Evolutionary conservation across 2,329 filamentous ascomycete species (phyloP), one percentile per base, ranked within the genome.

Genomic region (Pseudonectria foliicola): DNA sequence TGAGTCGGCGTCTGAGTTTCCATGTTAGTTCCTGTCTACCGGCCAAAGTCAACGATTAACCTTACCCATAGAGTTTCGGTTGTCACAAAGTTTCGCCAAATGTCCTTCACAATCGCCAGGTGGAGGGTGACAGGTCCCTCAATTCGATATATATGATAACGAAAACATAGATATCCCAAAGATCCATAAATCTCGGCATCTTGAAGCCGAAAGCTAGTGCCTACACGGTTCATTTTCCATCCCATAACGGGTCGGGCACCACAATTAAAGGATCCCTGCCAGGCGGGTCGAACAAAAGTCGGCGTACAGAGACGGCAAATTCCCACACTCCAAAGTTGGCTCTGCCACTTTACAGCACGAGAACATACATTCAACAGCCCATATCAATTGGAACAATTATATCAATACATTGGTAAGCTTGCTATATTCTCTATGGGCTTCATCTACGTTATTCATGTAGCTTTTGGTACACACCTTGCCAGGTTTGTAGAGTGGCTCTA

Each of bases 131-230:
- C 18, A 8, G 18, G 18, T 8, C 14, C 3, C 25, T 32, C 6
- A 21, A 24, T 25, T 32, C 18, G 18, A 32, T 32, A 32, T 32
- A 25, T 32, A 27, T 21, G 18, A 12, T 27, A 32, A 10, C 13
- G 18, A 32, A 18, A 16, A 21, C 13, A n/a, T 3, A 24, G 6
- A n/a, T n/a, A 10, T n/a, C 18, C 16, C 18, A 16, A 12, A 5
- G 30, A 10, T 24, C 30, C 30, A 32, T 18, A 32, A 13, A 12
- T 32, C 28, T 32, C 30, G 30, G 30, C 30, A 32, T 25, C 3
- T 13, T 13, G 14, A 25, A 32, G 30, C 30, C 30, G 30, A 32
- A 21, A 8, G 8, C 18, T 21, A 21, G 18, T 21, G 18, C 18
- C 5, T 21, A 21, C 18, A 6, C 8, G 18, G 18, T 8, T 21